Evolutionary conservation across 257 asterid species (phyloP), one percentile per base, ranked within the genome.

Genomic region (Solanum pinnatisectum): DNA sequence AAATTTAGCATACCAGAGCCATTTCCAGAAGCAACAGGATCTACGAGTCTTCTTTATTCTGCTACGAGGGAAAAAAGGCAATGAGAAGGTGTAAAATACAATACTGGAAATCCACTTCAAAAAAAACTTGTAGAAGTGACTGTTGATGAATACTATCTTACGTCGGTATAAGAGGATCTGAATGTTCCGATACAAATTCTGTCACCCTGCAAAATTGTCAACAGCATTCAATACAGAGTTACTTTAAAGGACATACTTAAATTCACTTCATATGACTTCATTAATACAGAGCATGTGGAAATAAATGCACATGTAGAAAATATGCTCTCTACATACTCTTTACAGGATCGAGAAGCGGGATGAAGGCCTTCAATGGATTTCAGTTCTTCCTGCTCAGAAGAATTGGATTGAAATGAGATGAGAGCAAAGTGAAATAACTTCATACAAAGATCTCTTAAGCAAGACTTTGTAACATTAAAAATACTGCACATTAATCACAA

Each of bases 151-250:
- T 42, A 85, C 56, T 36, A 87, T 86, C 95, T 92, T 93, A 96
- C 98, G 93, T 90, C 72, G 95, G 96, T 85, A 94, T 87, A 63
- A 96, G 92, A 83, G 98, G 98, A 92, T 96, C 98, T n/a, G 91
- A 89, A 87, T 93, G 93, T 63, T 85, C 93, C 5, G 87, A 84
- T 35, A 96, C 93, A 78, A 91, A 94, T 88, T 95, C 98, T 18
- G 93, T 90, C 39, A 94, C 92, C 95, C 98, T 96, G 94, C 87
- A 37, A 81, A 49, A 67, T 87, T 35, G 76, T 81, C 79, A 90
- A 73, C 87, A 86, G 72, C 88, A 87, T 42, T 81, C 56, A 83
- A 56, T 42, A 82, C 44, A 49, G 44, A 49, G 30, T 16, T 32
- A 82, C 86, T 22, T 82, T 46, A 81, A 32, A 49, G 70, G 70